Conservation (phyloP, 805 yeast genomes). For the Saccharomycopsis fermentans region DNA sequence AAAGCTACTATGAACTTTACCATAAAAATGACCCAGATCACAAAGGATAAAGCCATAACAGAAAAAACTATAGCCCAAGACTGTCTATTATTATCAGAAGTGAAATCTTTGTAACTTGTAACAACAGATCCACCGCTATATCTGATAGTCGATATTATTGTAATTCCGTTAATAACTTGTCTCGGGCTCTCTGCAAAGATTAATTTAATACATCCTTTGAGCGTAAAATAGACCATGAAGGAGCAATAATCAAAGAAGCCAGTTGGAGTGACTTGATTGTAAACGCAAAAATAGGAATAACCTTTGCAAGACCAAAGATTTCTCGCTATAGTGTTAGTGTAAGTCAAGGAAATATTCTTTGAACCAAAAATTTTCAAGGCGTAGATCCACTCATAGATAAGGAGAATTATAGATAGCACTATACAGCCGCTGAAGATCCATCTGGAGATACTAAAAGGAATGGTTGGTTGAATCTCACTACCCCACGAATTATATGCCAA, state of each 20-base stretch:
- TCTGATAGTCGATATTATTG: slow-evolving; percentile 44
- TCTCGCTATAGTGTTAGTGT: slow-evolving; percentile 56
- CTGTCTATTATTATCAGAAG: slow-evolving; percentile 50
- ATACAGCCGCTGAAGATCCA: slow-evolving; percentile 82
- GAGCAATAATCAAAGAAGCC: slow-evolving; percentile 57
- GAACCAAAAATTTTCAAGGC: slow-evolving; percentile 52
- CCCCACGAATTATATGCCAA: slow-evolving; percentile 68
- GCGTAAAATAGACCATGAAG: slow-evolving; percentile 52
- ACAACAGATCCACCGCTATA: slow-evolving; percentile 26
- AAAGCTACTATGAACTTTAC: slow-evolving; percentile 45
- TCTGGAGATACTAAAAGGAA: slow-evolving; percentile 41
- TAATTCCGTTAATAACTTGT: slow-evolving; percentile 72
- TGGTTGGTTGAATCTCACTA: slow-evolving; percentile 37
- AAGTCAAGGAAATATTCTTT: slow-evolving; percentile 56
- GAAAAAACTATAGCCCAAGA: slow-evolving; percentile 63
- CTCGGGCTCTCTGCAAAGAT: slow-evolving; percentile 79
- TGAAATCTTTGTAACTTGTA: slow-evolving; percentile 24
- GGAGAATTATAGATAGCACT: slow-evolving; percentile 50
- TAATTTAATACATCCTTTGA: slow-evolving; percentile 52
- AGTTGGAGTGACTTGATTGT: slow-evolving; percentile 58
- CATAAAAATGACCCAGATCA: slow-evolving; percentile 64
- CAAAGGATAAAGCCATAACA: slow-evolving; percentile 65
- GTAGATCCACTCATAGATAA: slow-evolving; percentile 45
- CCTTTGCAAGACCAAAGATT: slow-evolving; percentile 43
- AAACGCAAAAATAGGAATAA: slow-evolving; percentile 64